phyloP scores from a whole-genome alignment of 306 rosid genomes.

The Acmispon strigosus region DNA sequence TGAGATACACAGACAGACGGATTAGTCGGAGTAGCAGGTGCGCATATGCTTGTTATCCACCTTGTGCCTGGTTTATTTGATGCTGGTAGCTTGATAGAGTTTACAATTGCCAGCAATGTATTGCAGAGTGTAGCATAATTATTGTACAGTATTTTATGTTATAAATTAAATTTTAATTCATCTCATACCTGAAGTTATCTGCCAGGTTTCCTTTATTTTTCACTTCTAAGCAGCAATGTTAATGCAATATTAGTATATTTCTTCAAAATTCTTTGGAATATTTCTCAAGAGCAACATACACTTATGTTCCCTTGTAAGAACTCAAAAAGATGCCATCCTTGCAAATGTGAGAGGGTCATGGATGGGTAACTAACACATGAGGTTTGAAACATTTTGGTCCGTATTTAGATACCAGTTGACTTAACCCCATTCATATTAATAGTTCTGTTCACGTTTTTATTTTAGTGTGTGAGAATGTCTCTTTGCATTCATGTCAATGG shows the following conservation, averaged over 20 bases:
- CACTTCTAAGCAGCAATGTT: background rate
- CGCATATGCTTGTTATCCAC: background rate
- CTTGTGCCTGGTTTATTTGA: background rate
- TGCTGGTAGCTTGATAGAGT: background rate
- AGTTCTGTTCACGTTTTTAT: too few species aligned
- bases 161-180: background rate
- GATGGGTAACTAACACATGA: too few species aligned
- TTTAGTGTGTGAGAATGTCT: too few species aligned
- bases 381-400: too few species aligned
- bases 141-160: conserved; percentile 10
- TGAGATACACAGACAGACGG: background rate
- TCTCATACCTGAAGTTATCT: background rate
- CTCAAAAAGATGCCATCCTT: too few species aligned
- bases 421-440: too few species aligned
- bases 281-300: background rate
- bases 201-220: background rate
- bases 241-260: too few species aligned
- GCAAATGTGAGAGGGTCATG: too few species aligned
- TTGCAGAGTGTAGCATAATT: background rate
- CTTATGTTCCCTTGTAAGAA: background rate
- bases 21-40: background rate
- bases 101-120: background rate
- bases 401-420: too few species aligned
- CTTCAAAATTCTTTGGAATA: background rate
- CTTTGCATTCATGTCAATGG: too few species aligned